These are phyloP conservation scores for Kregervanrija delftensis DNA, from an alignment of 805 yeast genomes.

Conservation along the genomic window DNA sequence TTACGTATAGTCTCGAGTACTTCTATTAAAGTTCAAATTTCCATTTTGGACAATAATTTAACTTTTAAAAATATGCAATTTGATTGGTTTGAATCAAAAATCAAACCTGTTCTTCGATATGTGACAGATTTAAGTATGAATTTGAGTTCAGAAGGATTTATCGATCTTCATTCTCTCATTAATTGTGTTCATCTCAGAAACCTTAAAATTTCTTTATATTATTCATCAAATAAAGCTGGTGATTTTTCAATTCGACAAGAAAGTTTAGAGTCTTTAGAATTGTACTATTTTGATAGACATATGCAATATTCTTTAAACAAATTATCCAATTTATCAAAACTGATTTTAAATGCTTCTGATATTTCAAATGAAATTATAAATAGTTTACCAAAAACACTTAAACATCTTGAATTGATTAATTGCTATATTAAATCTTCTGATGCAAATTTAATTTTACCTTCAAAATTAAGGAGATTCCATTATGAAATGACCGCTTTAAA, in stretches of 20 bases:
- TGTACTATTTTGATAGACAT: constrained; percentile 3
- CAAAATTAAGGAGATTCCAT: background rate
- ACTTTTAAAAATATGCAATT: constrained; percentile 6
- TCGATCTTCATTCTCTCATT: constrained; percentile 1
- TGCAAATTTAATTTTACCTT: background rate
- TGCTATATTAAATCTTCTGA: constrained; percentile 1
- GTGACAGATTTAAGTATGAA: constrained; percentile 4
- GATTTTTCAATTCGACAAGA: background rate
- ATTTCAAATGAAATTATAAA: background rate
- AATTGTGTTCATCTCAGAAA: background rate
- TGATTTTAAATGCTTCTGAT: constrained; percentile 2
- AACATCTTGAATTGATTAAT: background rate
- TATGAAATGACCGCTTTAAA: constrained; percentile 1
- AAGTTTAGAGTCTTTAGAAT: background rate
- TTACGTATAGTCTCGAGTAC: background rate
- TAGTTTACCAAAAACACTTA: background rate
- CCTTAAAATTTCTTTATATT: constrained; percentile 2
- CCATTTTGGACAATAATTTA: constrained; percentile 5
- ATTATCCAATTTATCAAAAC: background rate
- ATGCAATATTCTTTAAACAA: background rate
- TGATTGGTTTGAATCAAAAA: constrained; percentile 3
- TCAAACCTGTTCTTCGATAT: background rate
- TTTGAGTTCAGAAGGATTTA: background rate
- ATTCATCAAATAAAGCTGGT: constrained; percentile 4
- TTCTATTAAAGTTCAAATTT: background rate